phyloP scores from a whole-genome alignment of 371 early-diverging fungal genomes.

The Rhizopus arrhizus region DNA sequence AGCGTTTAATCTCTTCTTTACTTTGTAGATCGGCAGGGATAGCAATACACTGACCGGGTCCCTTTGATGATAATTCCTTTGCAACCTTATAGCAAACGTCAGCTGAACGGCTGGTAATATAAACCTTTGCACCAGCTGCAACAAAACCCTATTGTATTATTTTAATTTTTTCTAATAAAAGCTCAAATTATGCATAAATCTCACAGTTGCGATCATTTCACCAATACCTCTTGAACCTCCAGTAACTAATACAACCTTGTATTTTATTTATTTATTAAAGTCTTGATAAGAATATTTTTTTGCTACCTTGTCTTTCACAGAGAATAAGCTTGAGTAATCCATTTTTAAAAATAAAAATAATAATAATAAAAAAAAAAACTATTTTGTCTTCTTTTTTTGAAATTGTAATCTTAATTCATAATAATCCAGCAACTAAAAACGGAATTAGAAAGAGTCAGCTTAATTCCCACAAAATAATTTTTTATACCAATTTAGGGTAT shows the following conservation, averaged over 20 bases:
- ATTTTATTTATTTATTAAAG: neutral
- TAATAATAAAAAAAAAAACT: neutral
- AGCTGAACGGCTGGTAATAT: conserved; percentile 71
- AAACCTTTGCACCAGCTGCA: conserved; percentile 75
- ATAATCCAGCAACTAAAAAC: conserved; percentile 23
- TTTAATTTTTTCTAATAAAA: neutral
- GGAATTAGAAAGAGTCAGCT: conserved; percentile 3
- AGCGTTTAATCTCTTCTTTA: conserved; percentile 53
- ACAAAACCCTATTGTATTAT: conserved; percentile 59
- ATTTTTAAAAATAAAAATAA: conserved; percentile 21
- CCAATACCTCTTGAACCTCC: conserved; percentile 80
- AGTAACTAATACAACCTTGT: conserved; percentile 78
- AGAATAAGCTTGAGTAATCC: conserved; percentile 61
- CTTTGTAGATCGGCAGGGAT: conserved; percentile 79
- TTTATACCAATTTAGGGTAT: conserved; percentile 9
- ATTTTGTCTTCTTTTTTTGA: conserved; percentile 6
- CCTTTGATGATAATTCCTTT: conserved; percentile 52
- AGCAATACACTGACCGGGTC: conserved; percentile 73
- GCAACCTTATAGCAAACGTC: conserved; percentile 63
- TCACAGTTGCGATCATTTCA: conserved; percentile 59
- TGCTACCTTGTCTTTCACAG: conserved; percentile 62
- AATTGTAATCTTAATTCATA: conserved; percentile 23
- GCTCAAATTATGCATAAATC: neutral
- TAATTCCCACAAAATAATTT: conserved; percentile 5
- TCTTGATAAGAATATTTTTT: neutral